Conservation (phyloP, 208 protist genomes). For the Borovskyia barvae region DNA sequence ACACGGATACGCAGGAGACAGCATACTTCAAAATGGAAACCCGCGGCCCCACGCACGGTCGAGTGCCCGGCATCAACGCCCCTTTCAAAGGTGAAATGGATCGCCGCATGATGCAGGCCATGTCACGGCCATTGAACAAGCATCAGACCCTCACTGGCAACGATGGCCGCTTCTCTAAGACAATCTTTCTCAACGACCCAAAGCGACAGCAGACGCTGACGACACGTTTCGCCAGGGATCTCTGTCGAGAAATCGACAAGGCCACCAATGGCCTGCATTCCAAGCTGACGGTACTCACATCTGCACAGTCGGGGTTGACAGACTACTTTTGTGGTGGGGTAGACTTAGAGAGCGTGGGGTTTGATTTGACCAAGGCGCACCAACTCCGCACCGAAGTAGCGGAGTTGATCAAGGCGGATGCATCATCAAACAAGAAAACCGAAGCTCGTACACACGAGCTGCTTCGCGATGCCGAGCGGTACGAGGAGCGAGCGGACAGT, state of each 20-base stretch:
- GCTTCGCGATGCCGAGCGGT: constrained; percentile 61
- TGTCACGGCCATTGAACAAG: constrained; percentile 76
- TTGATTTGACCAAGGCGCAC: constrained; percentile 67
- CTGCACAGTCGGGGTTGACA: constrained; percentile 86
- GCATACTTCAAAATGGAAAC: constrained; percentile 72
- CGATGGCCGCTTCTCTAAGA: constrained; percentile 86
- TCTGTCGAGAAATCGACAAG: constrained; percentile 64
- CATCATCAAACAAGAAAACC: constrained; percentile 1
- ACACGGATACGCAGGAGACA: constrained; percentile 65
- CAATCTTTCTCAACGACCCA: constrained; percentile 88
- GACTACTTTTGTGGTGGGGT: constrained; percentile 87
- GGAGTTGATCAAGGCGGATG: constrained; percentile 7
- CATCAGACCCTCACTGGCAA: constrained; percentile 77
- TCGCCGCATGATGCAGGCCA: constrained; percentile 89
- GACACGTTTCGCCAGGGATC: constrained; percentile 55
- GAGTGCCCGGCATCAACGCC: constrained; percentile 82
- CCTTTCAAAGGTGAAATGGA: constrained; percentile 86
- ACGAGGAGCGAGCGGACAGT: constrained; percentile 79
- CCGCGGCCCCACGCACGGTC: constrained; percentile 59
- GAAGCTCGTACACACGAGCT: constrained; percentile 43
- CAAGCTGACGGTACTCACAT: constrained; percentile 84
- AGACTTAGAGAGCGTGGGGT: constrained; percentile 62
- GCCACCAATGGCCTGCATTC: constrained; percentile 87
- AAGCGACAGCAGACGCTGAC: constrained; percentile 72
- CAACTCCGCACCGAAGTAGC: constrained; percentile 28